Base-by-base conservation (phyloP, 1,139 yeast genomes). In the Suhomyces guaymorum region DNA sequence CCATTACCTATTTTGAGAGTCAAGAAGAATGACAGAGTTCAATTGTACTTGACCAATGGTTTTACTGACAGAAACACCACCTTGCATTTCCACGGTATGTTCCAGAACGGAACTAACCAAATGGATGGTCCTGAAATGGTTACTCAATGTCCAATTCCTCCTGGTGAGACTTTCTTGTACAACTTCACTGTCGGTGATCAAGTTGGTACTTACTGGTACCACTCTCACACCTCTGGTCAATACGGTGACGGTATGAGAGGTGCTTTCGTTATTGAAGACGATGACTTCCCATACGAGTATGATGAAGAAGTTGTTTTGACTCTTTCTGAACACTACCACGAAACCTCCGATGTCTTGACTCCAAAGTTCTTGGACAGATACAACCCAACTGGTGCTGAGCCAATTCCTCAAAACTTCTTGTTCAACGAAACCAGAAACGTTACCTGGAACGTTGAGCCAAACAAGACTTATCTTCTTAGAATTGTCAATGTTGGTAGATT, bases 331-430 rank as follows among this genome's bases (percentile, higher is more conserved):
- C 89, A 96, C 94, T 90, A 90, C 63, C 95, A 88, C 58, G 70
- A 75, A 23, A 63, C 69, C 34, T 70, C 82, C 28, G 71, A 71
- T 30, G 72, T 55, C 14, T 69, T 89, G 47, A 63, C 73, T 43
- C 61, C 71, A 10, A 49, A 54, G 13, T 89, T 89, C 64, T 56
- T 87, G 65, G 75, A 69, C 46, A 61, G 83, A 44, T 82, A 74
- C 65, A 90, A 90, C 62, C 97, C 97, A 29, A 86, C 96, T 5
- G 97, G 97, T 46, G 96, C 97, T 22, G 97, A 90, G 62, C 97
- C 97, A 27, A 78, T 90, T 49, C 97, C 97, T 3, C 80, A 83
- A 51, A 80, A 80, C 55, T 57, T 84, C 47, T 66, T 88, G 51
- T 73, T 88, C 61, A 89, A 90, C 65, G 88, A 89, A 54, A 79